Base-by-base conservation (phyloP, 2,329 filamentous ascomycete genomes). In the Sporothrix pseudoabietina region DNA sequence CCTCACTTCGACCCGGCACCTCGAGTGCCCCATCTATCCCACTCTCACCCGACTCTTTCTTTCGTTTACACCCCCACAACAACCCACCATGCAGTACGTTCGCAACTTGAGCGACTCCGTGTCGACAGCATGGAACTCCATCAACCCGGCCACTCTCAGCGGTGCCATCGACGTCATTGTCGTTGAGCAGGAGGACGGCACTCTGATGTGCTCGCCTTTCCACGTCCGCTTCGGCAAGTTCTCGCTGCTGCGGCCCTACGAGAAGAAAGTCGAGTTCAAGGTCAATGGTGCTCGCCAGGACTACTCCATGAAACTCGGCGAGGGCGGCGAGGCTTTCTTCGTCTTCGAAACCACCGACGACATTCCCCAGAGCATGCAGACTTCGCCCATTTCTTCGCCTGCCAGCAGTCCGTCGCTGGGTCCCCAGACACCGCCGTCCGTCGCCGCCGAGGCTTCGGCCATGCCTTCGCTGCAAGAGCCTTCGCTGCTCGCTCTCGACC, bases 191-290 rank as follows among this genome's bases (percentile, higher is more conserved):
- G 93, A 95, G 80, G 96, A 99, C 87, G 96, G 93, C 84, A 86
- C 85, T 55, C 87, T 98, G 73, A 90, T 92, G 77, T 99, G 96
- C 84, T 98, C 95, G 39, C 96, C 96, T 69, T 99, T 99, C 83
- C 96, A 99, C 82, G 96, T 99, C 77, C 94, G 96, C 78, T 99
- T 99, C 82, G 96, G 96, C 82, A 99, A 99, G 84, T 98, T 98
- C 85, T 97, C 95, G 74, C 87, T 99, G 54, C 85, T 99, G 79
- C 92, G 96, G 30, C 96, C 96, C 0, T 98, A 91, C 74, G 96
- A 99, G 83, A 99, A 99, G 84, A 99, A 98, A 88, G 96, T 99
- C 79, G 94, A 98, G 83, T 99, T 99, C 84, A 89, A 88, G 78
- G 94, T 99, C 87, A 99, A 99, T 86, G 92, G 93, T 79, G 84